A percentile compares a stretch with the other conserved stretches of the same genome.
phyloP scores from a whole-genome alignment of 768 basidiomycete species.

The Tubosaeta brunneosetosa region DNA sequence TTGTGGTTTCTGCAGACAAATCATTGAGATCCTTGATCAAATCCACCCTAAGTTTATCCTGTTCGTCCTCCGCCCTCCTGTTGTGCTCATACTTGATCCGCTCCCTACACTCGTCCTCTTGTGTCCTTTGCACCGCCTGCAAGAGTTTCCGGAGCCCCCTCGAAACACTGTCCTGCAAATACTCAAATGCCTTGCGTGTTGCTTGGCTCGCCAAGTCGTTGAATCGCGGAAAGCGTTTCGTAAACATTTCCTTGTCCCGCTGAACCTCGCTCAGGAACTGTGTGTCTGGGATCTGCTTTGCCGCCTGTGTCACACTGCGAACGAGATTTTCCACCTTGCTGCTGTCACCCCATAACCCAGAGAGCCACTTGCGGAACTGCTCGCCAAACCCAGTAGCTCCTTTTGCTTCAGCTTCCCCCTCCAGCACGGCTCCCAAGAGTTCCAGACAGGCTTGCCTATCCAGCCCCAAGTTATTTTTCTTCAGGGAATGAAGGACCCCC shows the following conservation, averaged over 20 bases:
- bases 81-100: background rate
- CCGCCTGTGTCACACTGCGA: background rate
- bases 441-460: background rate
- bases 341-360: no score
- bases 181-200: background rate
- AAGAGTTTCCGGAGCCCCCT: slow-evolving; percentile 7
- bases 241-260: background rate
- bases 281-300: slow-evolving; percentile 5
- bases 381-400: background rate
- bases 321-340: slow-evolving; percentile 2
- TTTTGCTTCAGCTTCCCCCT: background rate
- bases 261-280: slow-evolving; percentile 12
- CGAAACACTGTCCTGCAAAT: background rate
- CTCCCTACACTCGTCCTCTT: background rate
- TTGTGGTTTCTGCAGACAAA: background rate
- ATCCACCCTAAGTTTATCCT: slow-evolving; percentile 4
- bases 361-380: no score
- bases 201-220: background rate
- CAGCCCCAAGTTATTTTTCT: background rate
- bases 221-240: background rate
- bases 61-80: slow-evolving; percentile 8
- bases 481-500: background rate
- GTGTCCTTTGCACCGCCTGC: slow-evolving; percentile 5
- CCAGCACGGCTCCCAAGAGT: slow-evolving; percentile 6
- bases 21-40: slow-evolving; percentile 20